Evolutionary conservation across 164 flowering plant species (phyloP).

Genomic region (Dillenia turbinata): DNA sequence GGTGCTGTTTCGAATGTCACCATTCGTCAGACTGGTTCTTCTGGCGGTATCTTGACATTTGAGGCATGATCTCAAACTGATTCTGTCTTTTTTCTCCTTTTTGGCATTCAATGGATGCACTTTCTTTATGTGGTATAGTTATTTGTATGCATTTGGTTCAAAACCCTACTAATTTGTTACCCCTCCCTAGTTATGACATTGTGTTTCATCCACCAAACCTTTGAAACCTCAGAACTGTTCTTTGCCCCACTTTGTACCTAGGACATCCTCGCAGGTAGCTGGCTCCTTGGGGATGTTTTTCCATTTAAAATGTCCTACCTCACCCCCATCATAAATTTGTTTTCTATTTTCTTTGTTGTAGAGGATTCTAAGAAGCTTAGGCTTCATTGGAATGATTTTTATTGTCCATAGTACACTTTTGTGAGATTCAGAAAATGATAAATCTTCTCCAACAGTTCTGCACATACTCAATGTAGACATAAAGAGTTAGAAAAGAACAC

Average conservation of each 20-base stretch:
- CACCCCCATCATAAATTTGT: too few species aligned
- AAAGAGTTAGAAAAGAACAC: not conserved
- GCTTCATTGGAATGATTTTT: too few species aligned
- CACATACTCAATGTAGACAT: not conserved
- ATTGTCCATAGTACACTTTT: too few species aligned
- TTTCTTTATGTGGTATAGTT: too few species aligned
- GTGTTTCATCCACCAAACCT: not conserved
- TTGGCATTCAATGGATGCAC: not conserved
- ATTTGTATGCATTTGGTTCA: too few species aligned
- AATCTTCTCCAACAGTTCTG: not conserved
- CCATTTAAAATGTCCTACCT: too few species aligned
- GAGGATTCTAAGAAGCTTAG: too few species aligned
- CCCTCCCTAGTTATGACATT: not conserved
- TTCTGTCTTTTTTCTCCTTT: not conserved
- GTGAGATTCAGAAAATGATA: not conserved
- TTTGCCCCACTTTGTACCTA: not conserved
- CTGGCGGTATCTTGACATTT: constrained; percentile 76
- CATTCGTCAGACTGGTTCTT: constrained; percentile 75
- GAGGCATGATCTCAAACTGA: constrained; percentile 43
- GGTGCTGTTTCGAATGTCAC: constrained; percentile 85
- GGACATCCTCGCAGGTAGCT: not conserved
- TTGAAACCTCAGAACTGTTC: not conserved
- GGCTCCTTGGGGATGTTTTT: too few species aligned
- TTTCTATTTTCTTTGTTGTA: too few species aligned
- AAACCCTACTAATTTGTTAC: not conserved